Evolutionary conservation across 179 eudicot genomes (phyloP), one percentile per base, ranked within the genome.

Genomic region (Camellia oleifera): DNA sequence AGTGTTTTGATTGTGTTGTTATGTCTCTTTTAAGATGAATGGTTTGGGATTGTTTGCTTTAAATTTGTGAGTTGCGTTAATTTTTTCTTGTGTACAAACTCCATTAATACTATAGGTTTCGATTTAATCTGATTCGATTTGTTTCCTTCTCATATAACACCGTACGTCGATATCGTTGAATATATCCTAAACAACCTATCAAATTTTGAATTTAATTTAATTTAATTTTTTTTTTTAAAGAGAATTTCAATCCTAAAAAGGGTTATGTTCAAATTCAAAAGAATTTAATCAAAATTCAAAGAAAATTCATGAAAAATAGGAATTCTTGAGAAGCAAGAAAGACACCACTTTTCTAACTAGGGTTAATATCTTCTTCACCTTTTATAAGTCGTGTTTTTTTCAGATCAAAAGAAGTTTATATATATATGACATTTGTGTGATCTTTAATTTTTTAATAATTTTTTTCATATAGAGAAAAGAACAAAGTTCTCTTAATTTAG

Each of bases 281-380:
- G 40, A 75, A 69, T 63, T 53, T 50, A 69, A 7, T 60, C 15
- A 45, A 32, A 23, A 23, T 44, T 57, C 17, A 2, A 1, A 62
- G 13, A 65, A 6, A 20, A 23, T 45, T 40, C 45, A 26, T 40
- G 45, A 32, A 53, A n/a, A 69, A 76, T 56, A 26, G 46, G 62
- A 62, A 10, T 63, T 40, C 79, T 75, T 81, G 32, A 23, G n/a
- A 68, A 20, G 50, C 60, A 58, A 81, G 75, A 69, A 69, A 81
- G 46, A 44, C 78, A 32, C 23, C 79, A 58, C 69, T 62, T 23
- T 23, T 23, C 26, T 26, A 26, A 26, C 32, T 26, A 26, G 23
- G 42, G 11, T 63, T 14, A 5, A 13, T 65, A 26, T 12, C 23
- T 61, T 71, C 73, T 18, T 2, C 57, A 20, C 26, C 17, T 23